Conservation (phyloP, 179 eudicot genomes). For the Dionaea muscipula region DNA sequence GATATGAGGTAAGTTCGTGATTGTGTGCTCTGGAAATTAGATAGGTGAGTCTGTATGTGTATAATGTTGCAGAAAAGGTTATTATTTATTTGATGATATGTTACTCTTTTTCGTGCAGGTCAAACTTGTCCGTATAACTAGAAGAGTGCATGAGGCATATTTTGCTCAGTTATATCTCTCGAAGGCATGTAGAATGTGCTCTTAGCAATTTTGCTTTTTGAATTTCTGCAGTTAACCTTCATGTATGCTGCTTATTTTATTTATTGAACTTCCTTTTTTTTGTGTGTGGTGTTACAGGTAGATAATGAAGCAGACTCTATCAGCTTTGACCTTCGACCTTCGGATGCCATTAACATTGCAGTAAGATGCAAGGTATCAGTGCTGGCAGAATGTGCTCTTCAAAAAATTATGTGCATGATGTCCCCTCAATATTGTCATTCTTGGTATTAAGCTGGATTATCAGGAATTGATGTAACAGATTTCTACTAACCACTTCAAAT, state of each 20-base stretch:
- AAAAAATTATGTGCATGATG: too few species aligned
- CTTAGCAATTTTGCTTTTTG: not conserved
- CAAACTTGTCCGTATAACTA: constrained; percentile 87
- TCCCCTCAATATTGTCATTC: too few species aligned
- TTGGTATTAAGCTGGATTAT: too few species aligned
- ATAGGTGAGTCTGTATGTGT: too few species aligned
- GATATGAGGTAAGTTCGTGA: constrained; percentile 47
- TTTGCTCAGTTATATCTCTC: constrained; percentile 69
- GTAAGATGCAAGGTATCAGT: constrained; percentile 79
- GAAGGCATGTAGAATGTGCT: constrained; percentile 31
- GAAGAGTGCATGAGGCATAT: constrained; percentile 87
- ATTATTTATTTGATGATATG: not conserved
- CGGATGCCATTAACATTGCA: constrained; percentile 95
- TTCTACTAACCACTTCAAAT: too few species aligned
- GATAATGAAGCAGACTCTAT: constrained; percentile 56
- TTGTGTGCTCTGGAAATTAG: too few species aligned
- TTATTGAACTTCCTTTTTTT: not conserved
- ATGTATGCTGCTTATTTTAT: not conserved
- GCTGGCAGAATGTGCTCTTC: not conserved
- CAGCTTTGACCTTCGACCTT: constrained; percentile 86
- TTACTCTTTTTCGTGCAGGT: constrained; percentile 34
- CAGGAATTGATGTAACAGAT: too few species aligned
- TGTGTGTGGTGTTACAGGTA: constrained; percentile 40
- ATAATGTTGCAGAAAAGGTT: too few species aligned
- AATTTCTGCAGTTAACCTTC: not conserved